These are phyloP conservation scores for Sergeia podlipaevii DNA, from an alignment of 208 protist species.

Conservation along the genomic window DNA sequence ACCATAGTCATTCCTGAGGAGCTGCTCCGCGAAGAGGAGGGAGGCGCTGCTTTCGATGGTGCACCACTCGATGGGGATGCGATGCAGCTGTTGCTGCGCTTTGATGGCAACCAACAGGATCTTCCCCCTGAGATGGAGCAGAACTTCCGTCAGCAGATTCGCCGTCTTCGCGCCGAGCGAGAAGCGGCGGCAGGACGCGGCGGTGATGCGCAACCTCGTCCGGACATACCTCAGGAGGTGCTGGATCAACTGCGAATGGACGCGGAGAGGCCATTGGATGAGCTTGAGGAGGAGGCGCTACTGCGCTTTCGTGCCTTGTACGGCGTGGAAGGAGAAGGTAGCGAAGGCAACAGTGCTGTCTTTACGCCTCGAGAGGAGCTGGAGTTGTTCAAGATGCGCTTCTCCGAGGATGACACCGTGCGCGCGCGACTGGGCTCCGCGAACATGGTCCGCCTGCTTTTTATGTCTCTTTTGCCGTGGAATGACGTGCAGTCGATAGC, in stretches of 20 bases:
- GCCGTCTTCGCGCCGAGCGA: not conserved
- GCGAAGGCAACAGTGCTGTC: conserved; percentile 1
- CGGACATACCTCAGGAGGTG: conserved; percentile 10
- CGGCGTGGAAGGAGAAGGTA: conserved; percentile 9
- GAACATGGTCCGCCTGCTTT: conserved; percentile 16
- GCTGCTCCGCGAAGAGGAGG: not conserved
- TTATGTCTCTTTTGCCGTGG: conserved; percentile 20
- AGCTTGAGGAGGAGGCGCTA: conserved; percentile 24
- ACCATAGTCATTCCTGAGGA: conserved; percentile 4
- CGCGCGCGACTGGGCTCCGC: conserved; percentile 1
- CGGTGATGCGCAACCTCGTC: not conserved
- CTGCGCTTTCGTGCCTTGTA: conserved; percentile 33
- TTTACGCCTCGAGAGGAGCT: conserved; percentile 11
- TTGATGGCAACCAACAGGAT: too few species aligned
- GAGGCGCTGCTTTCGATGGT: too few species aligned
- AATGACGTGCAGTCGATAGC: conserved; percentile 22
- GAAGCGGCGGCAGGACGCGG: not conserved
- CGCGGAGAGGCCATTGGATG: not conserved
- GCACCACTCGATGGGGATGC: too few species aligned
- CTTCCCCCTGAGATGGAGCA: too few species aligned
- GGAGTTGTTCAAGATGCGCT: conserved; percentile 9
- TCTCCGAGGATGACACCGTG: conserved; percentile 15
- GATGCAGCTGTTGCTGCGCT: not conserved
- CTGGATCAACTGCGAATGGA: conserved; percentile 10
- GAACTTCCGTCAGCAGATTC: too few species aligned